Percentiles rank a stretch among this genome's conserved stretches.
phyloP scores from a whole-genome alignment of 1,284 basidiomycete species.

The Rhodotorula sp. region DNA sequence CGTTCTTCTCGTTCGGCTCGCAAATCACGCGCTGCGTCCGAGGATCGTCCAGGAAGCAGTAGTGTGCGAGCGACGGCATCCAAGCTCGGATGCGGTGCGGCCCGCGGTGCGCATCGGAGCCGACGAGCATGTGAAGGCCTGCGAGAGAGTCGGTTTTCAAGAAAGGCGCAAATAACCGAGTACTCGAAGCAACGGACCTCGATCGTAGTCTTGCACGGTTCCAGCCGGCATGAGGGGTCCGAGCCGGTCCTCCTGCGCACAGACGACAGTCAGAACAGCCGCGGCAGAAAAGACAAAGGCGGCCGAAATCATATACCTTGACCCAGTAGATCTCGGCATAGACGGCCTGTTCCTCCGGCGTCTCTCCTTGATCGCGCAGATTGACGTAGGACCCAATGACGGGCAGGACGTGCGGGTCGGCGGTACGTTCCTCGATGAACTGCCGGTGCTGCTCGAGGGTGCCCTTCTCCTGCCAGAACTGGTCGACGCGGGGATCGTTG shows the following conservation, averaged over 20 bases:
- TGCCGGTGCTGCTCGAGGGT: constrained; percentile 55
- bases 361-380: constrained; percentile 43
- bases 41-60: constrained; percentile 57
- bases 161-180: neutral
- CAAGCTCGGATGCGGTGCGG: constrained; percentile 53
- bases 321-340: constrained; percentile 59
- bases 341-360: constrained; percentile 60
- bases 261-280: neutral
- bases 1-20: constrained; percentile 53
- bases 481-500: constrained; percentile 57
- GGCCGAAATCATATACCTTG: constrained; percentile 45
- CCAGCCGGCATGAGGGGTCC: constrained; percentile 39
- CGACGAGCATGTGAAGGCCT: constrained; percentile 44
- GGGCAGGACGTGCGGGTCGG: constrained; percentile 55
- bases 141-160: constrained; percentile 49
- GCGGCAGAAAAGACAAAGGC: too few relatives aligned
- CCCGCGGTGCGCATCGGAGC: constrained; percentile 40
- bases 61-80: constrained; percentile 56
- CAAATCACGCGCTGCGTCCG: constrained; percentile 56
- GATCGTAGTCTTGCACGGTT: constrained; percentile 56
- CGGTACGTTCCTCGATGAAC: constrained; percentile 53
- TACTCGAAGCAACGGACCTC: constrained; percentile 52
- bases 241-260: constrained; percentile 48
- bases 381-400: constrained; percentile 49
- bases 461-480: constrained; percentile 57